A percentile compares a stretch with the other conserved stretches of the same genome.
Conservation (phyloP, 768 basidiomycete species). For the Crepidotus variabilis region DNA sequence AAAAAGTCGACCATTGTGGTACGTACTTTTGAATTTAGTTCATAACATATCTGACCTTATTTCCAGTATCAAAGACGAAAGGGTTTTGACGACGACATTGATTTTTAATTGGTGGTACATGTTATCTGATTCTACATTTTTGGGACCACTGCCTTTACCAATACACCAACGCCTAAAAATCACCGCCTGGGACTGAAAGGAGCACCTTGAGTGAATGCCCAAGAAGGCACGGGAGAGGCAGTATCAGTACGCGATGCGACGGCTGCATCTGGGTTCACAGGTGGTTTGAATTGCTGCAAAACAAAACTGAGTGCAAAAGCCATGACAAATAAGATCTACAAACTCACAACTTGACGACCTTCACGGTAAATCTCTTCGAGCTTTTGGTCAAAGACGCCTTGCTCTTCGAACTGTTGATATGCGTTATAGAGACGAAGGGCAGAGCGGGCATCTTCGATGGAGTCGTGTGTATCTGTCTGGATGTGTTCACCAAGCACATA, state of each 20-base stretch:
- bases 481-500: constrained; percentile 90
- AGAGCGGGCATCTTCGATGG: constrained; percentile 94
- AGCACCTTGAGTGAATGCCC: constrained; percentile 4
- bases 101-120: constrained; percentile 30
- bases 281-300: constrained; percentile 58
- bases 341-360: constrained; percentile 62
- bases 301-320: neutral
- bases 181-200: neutral
- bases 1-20: constrained; percentile 64
- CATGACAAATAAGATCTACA: neutral
- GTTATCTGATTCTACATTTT: constrained; percentile 5
- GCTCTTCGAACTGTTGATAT: constrained; percentile 70
- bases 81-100: constrained; percentile 66
- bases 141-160: neutral
- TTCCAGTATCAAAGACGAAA: constrained; percentile 60
- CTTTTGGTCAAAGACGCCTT: constrained; percentile 79
- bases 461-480: constrained; percentile 93
- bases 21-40: constrained; percentile 10
- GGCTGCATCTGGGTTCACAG: constrained; percentile 12
- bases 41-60: constrained; percentile 1
- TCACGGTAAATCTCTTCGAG: constrained; percentile 82
- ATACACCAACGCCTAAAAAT: neutral
- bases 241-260: neutral
- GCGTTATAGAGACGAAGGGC: constrained; percentile 84
- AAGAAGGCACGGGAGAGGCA: constrained; percentile 5